A percentile compares a stretch with the other conserved stretches of the same genome.
phyloP scores from a whole-genome alignment of 148 eudicot species.

The Vaccinium darrowii region DNA sequence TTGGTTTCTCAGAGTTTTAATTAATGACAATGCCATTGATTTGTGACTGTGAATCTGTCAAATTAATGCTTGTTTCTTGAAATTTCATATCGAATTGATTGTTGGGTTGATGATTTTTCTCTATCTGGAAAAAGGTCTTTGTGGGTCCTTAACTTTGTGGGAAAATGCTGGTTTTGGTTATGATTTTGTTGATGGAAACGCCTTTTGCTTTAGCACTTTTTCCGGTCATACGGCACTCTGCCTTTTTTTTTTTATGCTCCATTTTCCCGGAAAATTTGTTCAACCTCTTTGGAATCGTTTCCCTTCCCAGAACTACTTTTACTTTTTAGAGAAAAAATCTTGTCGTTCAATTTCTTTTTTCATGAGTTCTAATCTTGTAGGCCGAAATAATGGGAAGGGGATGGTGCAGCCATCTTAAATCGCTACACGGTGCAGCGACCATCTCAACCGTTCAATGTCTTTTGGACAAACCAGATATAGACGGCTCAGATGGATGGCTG shows the following conservation, averaged over 20 bases:
- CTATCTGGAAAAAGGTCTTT: neutral
- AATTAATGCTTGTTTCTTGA: neutral
- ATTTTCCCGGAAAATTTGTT: neutral
- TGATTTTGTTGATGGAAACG: neutral
- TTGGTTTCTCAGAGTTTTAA: neutral
- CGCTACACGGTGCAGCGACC: no score
- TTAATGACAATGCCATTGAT: neutral
- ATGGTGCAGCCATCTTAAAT: no score
- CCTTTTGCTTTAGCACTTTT: neutral
- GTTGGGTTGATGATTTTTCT: neutral
- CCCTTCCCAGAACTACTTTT: neutral
- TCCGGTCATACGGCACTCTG: neutral
- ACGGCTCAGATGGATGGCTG: no score
- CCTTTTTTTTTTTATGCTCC: neutral
- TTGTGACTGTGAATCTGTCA: neutral
- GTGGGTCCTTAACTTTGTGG: neutral
- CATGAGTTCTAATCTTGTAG: no score
- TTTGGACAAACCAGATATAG: no score
- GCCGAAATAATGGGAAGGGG: no score
- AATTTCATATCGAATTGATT: no score
- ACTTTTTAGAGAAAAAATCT: neutral
- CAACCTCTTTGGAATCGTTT: neutral
- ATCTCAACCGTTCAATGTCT: no score
- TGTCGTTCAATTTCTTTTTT: no score
- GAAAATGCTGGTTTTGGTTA: neutral